Base-by-base conservation (phyloP, 345 rosid species). In the Dipteronia sinensis region DNA sequence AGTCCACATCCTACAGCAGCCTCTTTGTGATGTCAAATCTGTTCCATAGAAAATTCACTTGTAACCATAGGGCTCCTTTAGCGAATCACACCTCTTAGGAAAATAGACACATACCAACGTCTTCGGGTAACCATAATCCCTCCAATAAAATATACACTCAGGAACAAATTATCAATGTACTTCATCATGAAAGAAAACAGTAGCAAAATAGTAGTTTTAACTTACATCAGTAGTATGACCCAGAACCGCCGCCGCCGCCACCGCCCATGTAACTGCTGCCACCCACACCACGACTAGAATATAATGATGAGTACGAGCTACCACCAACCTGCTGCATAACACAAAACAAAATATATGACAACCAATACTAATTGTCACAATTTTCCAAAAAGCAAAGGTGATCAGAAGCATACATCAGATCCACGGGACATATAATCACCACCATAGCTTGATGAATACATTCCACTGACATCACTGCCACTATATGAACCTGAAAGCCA, bases 181-280 rank as follows among this genome's bases (percentile, higher is more conserved):
- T 61, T 65, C 84, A 67, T 61, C 9, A 65, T 71, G 23, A 19
- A 62, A 74, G 72, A 74, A 67, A 31, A 83, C 79, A 69, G 15
- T 38, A 47, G 44, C 59, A 75, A 58, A 66, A 29, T 12, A 77
- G 72, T n/a, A 55, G 40, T 61, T 72, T 40, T 55, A 73, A 84
- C 92, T 83, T 85, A 89, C 90, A 84, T 90, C 83, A 96, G 75
- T 96, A 96, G 83, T 94, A 96, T 72, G 98, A 90, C 31, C 99
- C 95, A 64, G 95, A 91, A 82, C 97, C 92, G 0, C 49, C 64
- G 7, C 64, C 8, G 3, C 58, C 27, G 3, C 58, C 64, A 31
- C 84, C 77, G 61, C 93, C 93, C 89, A 91, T 87, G 88, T 94
- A 94, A 80, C 87, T 83, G 86, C 91, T 86, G 76, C 97, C 90